Base-by-base conservation (phyloP, 495 filamentous ascomycete genomes). In the Neurospora africana region DNA sequence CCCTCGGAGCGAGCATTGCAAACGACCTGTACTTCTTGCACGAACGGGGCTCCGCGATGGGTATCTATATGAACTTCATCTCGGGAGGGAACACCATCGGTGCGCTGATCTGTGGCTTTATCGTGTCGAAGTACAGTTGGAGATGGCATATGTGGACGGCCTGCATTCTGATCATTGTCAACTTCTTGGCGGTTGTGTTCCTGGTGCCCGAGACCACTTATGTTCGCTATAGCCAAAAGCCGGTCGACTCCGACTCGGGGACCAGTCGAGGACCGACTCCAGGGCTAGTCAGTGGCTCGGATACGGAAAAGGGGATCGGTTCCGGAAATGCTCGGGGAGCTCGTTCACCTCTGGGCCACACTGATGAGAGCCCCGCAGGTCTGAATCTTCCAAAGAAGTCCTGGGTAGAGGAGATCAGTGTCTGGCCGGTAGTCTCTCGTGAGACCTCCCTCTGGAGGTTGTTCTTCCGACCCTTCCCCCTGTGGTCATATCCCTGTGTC, bases 21-120 rank as follows among this genome's bases (percentile, higher is more conserved):
- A 79, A 80, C 58, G 83, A 85, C 68, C 68, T 85, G 58, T 85
- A 80, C 71, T 84, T 82, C 61, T 74, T 82, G 33, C 82, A 84
- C 67, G 80, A 85, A 73, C 74, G 82, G 15, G 83, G 83, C 21
- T 72, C 78, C 67, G 79, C 77, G 73, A 82, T 83, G 76, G 81
- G 82, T 33, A 36, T 83, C 43, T 84, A 79, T 68, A 82, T 80
- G 75, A 78, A 78, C 71, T 82, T 82, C 72, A 77, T 84, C 33
- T 74, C 76, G 6, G 80, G 80, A 33, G 82, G 81, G 3, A 79
- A 82, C 69, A 79, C 81, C 36, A 37, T 83, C 39, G 82, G 80
- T 2, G 78, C 82, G 21, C 72, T 85, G 37, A 75, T 85, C 36
- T 82, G 81, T 44, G 81, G 81, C 70, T 82, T 81, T 71, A 72